Percentiles rank a stretch among this genome's conserved stretches.
Evolutionary conservation across 2,329 filamentous ascomycete genomes (phyloP).

Genomic region (Calonectria crousiana): DNA sequence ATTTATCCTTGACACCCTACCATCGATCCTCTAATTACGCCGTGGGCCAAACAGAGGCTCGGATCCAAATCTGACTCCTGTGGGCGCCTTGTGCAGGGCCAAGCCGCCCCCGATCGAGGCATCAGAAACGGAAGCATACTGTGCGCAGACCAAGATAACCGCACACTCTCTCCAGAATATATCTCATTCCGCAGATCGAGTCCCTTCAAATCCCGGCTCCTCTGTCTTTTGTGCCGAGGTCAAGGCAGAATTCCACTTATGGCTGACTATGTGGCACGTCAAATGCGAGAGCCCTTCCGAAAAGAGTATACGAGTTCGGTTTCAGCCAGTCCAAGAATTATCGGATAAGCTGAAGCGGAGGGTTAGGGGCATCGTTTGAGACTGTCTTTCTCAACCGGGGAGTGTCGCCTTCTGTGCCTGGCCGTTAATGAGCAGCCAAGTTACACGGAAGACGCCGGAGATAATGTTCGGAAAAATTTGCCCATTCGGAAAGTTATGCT

Average conservation of each 20-base stretch:
- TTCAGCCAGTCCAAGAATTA: background rate
- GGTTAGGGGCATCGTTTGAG: background rate
- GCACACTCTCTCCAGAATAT: slow-evolving; percentile 31
- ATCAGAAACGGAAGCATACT: slow-evolving; percentile 14
- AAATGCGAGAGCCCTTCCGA: background rate
- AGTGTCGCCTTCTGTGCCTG: too few species aligned
- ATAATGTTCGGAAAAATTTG: background rate
- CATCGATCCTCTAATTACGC: background rate
- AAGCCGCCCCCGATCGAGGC: slow-evolving; percentile 27
- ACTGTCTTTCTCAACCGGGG: background rate
- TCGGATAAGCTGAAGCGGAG: background rate
- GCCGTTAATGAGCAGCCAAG: background rate
- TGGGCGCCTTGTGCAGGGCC: slow-evolving; percentile 27
- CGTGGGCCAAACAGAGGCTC: background rate
- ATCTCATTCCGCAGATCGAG: slow-evolving; percentile 22
- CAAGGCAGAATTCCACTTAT: background rate
- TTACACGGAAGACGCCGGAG: background rate
- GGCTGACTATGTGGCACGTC: background rate
- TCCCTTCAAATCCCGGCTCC: slow-evolving; percentile 6
- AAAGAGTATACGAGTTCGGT: background rate
- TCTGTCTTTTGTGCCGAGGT: background rate
- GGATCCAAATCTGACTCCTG: background rate
- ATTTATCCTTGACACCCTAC: background rate
- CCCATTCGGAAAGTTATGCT: background rate
- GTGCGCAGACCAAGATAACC: slow-evolving; percentile 29